These are phyloP conservation scores for Pterocarpus santalinus DNA, from an alignment of 306 rosid species.

Conservation along the genomic window DNA sequence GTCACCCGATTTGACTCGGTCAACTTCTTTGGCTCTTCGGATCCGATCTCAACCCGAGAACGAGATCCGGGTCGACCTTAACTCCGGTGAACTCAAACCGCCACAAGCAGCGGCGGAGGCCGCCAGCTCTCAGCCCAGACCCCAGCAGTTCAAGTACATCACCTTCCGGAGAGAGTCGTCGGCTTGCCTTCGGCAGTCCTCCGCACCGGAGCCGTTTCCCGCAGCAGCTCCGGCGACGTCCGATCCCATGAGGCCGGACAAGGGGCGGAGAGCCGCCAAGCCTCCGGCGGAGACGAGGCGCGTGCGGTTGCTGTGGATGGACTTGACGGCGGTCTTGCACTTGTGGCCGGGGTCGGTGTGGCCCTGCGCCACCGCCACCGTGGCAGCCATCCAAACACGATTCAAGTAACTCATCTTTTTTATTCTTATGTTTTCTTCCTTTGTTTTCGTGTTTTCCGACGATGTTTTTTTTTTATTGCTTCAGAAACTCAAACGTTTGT, in stretches of 20 bases:
- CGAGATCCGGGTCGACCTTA: background rate
- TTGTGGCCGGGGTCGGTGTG: slow-evolving; percentile 69
- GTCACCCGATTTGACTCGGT: slow-evolving; percentile 45
- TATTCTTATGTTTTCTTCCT: background rate
- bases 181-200: slow-evolving; percentile 51
- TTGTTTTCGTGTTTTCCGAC: background rate
- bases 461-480: background rate
- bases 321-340: slow-evolving; percentile 65
- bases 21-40: slow-evolving; percentile 1
- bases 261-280: slow-evolving; percentile 48
- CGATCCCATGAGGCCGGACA: slow-evolving; percentile 56
- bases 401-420: slow-evolving; percentile 64
- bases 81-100: slow-evolving; percentile 24
- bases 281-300: slow-evolving; percentile 53
- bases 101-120: slow-evolving; percentile 1
- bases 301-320: slow-evolving; percentile 62
- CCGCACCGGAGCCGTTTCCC: slow-evolving; percentile 50
- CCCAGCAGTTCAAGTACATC: slow-evolving; percentile 97
- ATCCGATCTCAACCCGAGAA: background rate
- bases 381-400: slow-evolving; percentile 79
- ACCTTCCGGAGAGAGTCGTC: slow-evolving; percentile 86
- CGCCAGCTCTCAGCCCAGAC: slow-evolving; percentile 63
- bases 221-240: slow-evolving; percentile 39
- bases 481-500: background rate
- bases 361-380: slow-evolving; percentile 77